phyloP scores from a whole-genome alignment of 345 rosid genomes.

The Sonneratia caseolaris region DNA sequence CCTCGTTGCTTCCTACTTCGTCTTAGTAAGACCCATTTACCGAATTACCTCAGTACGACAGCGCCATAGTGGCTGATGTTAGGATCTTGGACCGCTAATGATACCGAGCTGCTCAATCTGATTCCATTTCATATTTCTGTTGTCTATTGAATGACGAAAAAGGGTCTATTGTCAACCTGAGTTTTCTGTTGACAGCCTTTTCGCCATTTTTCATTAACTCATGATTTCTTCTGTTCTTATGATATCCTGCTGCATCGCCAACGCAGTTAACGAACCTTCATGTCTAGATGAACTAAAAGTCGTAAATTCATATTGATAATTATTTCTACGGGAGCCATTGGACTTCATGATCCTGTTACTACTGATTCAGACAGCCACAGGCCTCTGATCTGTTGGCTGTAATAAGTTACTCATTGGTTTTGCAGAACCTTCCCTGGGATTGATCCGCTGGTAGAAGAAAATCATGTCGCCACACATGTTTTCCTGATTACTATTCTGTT shows the following conservation, averaged over 20 bases:
- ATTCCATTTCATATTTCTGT: too few species aligned
- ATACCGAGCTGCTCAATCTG: too few species aligned
- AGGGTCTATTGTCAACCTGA: not conserved
- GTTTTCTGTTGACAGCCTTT: not conserved
- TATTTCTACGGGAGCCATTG: not conserved
- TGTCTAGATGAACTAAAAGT: not conserved
- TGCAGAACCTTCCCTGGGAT: not conserved
- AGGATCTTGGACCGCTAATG: not conserved
- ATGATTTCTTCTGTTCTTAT: not conserved
- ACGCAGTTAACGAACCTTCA: not conserved
- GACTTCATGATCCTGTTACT: not conserved
- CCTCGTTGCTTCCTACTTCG: constrained; percentile 73
- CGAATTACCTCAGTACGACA: not conserved
- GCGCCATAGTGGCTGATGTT: not conserved
- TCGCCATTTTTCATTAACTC: not conserved
- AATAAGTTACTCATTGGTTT: not conserved
- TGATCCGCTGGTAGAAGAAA: not conserved
- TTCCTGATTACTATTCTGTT: not conserved
- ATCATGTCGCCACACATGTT: not conserved
- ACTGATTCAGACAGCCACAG: not conserved
- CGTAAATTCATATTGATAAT: not conserved
- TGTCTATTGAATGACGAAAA: not conserved
- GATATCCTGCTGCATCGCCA: not conserved
- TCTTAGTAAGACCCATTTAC: constrained; percentile 22
- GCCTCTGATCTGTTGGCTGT: not conserved